Conservation (phyloP, 2,329 filamentous ascomycete genomes). For the Magnaporthiopsis incrustans region DNA sequence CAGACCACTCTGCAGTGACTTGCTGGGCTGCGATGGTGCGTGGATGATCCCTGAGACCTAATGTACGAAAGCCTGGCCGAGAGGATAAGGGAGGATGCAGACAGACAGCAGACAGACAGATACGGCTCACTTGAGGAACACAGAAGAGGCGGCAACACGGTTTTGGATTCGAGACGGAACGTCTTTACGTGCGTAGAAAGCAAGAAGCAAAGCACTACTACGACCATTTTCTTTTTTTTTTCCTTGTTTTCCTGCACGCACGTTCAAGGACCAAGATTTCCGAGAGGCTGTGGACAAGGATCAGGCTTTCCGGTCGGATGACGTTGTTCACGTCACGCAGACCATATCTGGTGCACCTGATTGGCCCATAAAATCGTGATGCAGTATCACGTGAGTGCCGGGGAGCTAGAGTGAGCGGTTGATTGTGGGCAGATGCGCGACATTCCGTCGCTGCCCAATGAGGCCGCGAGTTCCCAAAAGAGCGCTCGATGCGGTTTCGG, state of each 20-base stretch:
- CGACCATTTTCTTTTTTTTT: neutral
- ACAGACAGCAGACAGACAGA: neutral
- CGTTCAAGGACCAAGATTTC: neutral
- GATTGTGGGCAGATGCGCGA: too few species aligned
- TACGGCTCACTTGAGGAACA: neutral
- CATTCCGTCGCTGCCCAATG: neutral
- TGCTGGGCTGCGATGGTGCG: neutral
- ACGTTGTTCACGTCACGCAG: conserved; percentile 1
- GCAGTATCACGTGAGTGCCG: neutral
- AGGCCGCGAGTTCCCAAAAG: too few species aligned
- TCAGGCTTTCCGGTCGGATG: neutral
- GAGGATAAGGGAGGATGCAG: neutral
- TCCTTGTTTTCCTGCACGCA: neutral
- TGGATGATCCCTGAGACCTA: neutral
- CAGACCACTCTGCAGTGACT: neutral
- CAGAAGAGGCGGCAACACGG: neutral
- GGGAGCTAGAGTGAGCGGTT: too few species aligned
- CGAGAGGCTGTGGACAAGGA: neutral
- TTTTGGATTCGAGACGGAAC: neutral
- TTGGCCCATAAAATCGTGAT: neutral
- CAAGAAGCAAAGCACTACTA: neutral
- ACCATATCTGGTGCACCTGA: neutral
- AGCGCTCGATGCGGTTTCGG: too few species aligned
- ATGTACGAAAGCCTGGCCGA: neutral
- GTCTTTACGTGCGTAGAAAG: neutral